Percentiles rank a stretch among this genome's conserved stretches.
phyloP scores from a whole-genome alignment of 208 protist genomes.

The Porcisia hertigi region DNA sequence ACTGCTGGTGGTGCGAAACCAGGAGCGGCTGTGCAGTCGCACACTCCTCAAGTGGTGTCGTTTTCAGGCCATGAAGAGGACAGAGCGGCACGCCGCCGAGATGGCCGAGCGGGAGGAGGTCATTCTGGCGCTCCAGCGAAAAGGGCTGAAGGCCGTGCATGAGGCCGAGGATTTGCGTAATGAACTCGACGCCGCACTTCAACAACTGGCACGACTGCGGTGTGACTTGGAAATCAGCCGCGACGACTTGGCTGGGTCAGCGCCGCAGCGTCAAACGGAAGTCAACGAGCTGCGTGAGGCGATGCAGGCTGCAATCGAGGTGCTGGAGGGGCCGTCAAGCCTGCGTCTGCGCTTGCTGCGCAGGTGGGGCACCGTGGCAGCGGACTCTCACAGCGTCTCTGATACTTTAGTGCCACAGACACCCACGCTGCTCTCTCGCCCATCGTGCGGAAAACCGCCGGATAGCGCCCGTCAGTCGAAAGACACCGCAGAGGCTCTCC shows the following conservation, averaged over 20 bases:
- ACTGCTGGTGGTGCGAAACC: constrained; percentile 41
- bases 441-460: not conserved
- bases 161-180: constrained; percentile 15
- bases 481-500: constrained; percentile 11
- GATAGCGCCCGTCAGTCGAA: constrained; percentile 1
- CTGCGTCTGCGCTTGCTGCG: constrained; percentile 10
- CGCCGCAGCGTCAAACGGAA: constrained; percentile 15
- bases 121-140: constrained; percentile 10
- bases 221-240: constrained; percentile 12
- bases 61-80: constrained; percentile 5
- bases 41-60: constrained; percentile 37
- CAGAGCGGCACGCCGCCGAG: constrained; percentile 7
- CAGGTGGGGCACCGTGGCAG: not conserved
- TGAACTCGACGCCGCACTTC: constrained; percentile 5
- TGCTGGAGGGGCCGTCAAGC: constrained; percentile 11
- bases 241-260: constrained; percentile 1
- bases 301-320: constrained; percentile 16
- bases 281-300: constrained; percentile 19
- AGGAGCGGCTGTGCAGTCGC: constrained; percentile 28
- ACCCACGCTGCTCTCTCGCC: not conserved
- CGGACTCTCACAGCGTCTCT: not conserved
- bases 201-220: constrained; percentile 11
- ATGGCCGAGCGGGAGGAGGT: constrained; percentile 18
- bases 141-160: constrained; percentile 5
- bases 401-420: not conserved